A percentile compares a stretch with the other conserved stretches of the same genome.
Evolutionary conservation across 768 basidiomycete genomes (phyloP).

Genomic region (Gymnopilus junonius): DNA sequence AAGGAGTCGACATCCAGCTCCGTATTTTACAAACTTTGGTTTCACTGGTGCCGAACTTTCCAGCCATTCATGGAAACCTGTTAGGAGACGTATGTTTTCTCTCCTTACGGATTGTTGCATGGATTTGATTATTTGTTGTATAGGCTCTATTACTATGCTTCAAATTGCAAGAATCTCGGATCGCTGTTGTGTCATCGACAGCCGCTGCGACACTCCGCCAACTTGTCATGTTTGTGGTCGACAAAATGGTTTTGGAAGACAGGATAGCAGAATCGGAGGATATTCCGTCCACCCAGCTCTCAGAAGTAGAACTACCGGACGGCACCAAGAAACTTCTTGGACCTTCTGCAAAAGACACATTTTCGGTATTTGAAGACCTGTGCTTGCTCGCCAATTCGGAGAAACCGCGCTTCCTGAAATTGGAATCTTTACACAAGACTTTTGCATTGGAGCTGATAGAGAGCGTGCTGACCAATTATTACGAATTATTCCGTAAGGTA

Average conservation of each 20-base stretch:
- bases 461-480: conserved; percentile 93
- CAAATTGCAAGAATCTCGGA: conserved; percentile 93
- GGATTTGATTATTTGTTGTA: background rate
- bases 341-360: conserved; percentile 84
- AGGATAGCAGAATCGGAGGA: conserved; percentile 40
- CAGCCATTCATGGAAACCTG: conserved; percentile 75
- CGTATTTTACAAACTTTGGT: conserved; percentile 92
- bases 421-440: conserved; percentile 86
- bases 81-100: conserved; percentile 73
- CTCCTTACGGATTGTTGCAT: background rate
- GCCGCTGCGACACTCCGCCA: conserved; percentile 96
- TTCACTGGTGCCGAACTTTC: conserved; percentile 88
- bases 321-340: conserved; percentile 65
- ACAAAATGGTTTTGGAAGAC: conserved; percentile 89
- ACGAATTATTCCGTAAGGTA: conserved; percentile 83
- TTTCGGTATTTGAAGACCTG: conserved; percentile 89
- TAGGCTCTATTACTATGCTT: conserved; percentile 94
- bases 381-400: conserved; percentile 87
- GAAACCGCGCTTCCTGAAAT: conserved; percentile 78
- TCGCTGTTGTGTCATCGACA: conserved; percentile 95
- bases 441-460: conserved; percentile 98
- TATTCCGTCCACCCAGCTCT: conserved; percentile 32
- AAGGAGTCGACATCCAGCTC: conserved; percentile 97
- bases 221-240: conserved; percentile 96
- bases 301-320: conserved; percentile 66